phyloP scores from a whole-genome alignment of 495 filamentous ascomycete genomes.

The Trichoderma erinaceum region DNA sequence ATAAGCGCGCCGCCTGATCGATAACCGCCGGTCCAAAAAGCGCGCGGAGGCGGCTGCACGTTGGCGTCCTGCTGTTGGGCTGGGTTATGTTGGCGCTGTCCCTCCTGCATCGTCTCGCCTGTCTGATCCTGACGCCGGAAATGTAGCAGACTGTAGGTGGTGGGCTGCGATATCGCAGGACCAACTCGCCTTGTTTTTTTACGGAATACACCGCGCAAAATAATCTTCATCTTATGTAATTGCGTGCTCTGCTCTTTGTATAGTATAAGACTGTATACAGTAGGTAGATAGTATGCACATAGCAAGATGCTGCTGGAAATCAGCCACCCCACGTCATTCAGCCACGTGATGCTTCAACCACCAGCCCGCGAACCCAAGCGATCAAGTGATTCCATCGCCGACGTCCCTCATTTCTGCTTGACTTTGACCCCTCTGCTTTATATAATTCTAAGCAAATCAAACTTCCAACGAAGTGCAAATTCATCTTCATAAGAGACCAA shows the following conservation, averaged over 20 bases:
- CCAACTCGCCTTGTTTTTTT: background rate
- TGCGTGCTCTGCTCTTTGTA: background rate
- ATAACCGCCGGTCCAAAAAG: background rate
- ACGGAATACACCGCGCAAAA: background rate
- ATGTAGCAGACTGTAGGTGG: no score
- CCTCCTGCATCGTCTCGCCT: background rate
- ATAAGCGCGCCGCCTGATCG: constrained; percentile 5
- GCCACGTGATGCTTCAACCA: constrained; percentile 4
- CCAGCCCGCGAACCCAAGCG: background rate
- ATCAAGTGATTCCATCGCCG: background rate
- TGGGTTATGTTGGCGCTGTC: background rate
- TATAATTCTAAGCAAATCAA: no score
- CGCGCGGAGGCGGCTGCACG: background rate
- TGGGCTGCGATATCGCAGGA: no score
- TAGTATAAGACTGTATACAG: background rate
- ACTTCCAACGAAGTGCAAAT: no score
- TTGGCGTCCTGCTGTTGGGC: background rate
- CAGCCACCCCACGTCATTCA: background rate
- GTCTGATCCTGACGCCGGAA: no score
- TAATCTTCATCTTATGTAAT: background rate
- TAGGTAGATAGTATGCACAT: background rate
- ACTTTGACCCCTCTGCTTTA: background rate
- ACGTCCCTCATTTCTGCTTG: background rate
- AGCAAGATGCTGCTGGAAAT: background rate
- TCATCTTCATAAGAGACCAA: no score